These are phyloP conservation scores for Phytophthora kernoviae DNA, from an alignment of 352 stramenopile genomes.

Conservation along the genomic window DNA sequence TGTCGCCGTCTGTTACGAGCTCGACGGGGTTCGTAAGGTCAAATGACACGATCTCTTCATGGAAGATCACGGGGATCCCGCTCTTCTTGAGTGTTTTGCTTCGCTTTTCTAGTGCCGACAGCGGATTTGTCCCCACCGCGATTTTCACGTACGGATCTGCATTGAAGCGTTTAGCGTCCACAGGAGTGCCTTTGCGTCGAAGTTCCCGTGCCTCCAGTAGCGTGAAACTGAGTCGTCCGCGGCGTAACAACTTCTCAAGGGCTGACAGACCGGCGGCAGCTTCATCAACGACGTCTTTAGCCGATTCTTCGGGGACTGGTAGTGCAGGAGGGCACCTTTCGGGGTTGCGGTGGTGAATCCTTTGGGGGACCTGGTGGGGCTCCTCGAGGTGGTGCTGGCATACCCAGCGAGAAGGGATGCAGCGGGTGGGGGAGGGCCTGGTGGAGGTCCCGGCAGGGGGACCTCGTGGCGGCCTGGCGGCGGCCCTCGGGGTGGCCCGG, in stretches of 20 bases:
- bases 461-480: conserved; percentile 30
- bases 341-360: conserved; percentile 55
- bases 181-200: conserved; percentile 55
- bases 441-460: no score
- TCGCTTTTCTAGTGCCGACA: conserved; percentile 73
- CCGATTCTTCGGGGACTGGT: neutral
- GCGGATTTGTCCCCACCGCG: conserved; percentile 70
- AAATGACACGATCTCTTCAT: conserved; percentile 82
- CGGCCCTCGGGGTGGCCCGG: conserved; percentile 30
- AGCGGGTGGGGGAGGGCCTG: conserved; percentile 25
- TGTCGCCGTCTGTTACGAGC: conserved; percentile 73
- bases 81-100: conserved; percentile 88
- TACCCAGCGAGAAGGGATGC: no score
- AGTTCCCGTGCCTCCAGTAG: conserved; percentile 70
- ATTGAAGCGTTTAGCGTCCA: conserved; percentile 65
- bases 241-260: conserved; percentile 62
- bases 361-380: conserved; percentile 53
- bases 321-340: conserved; percentile 48
- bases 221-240: conserved; percentile 73
- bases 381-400: conserved; percentile 46
- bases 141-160: conserved; percentile 87
- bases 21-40: conserved; percentile 81
- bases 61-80: conserved; percentile 79
- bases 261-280: conserved; percentile 18
- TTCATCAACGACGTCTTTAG: conserved; percentile 10